phyloP scores from a whole-genome alignment of 139 green algal species.

The Pseudopediastrum boryanum region DNA sequence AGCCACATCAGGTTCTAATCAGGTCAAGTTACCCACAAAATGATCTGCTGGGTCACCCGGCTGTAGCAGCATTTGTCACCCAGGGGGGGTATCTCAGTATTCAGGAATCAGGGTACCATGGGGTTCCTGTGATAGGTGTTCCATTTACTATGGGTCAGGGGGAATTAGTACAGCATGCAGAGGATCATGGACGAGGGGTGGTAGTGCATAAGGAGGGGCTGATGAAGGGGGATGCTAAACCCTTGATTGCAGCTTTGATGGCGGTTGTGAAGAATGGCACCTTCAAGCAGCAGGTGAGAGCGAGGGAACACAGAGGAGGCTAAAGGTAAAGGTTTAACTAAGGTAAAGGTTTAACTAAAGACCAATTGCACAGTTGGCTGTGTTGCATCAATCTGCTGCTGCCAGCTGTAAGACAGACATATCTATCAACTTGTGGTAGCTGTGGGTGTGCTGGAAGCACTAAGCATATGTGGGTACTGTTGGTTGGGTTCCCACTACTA shows the following conservation, averaged over 20 bases:
- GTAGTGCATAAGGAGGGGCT: constrained; percentile 1
- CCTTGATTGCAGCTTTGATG: not conserved
- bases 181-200: constrained; percentile 1
- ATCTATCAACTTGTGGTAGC: not conserved
- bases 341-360: too few species aligned
- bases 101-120: constrained; percentile 28
- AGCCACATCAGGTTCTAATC: too few species aligned
- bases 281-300: constrained; percentile 18
- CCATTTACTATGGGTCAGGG: constrained; percentile 10
- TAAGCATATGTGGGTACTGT: not conserved
- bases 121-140: constrained; percentile 3
- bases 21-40: too few species aligned
- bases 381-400: not conserved
- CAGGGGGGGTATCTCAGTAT: constrained; percentile 35
- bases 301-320: not conserved
- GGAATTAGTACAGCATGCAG: constrained; percentile 7
- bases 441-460: not conserved
- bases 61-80: constrained; percentile 28
- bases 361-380: not conserved
- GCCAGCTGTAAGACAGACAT: not conserved
- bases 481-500: too few species aligned
- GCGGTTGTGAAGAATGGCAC: constrained; percentile 14
- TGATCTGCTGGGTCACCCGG: constrained; percentile 13
- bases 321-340: too few species aligned
- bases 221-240: not conserved